Evolutionary conservation across 1,284 basidiomycete genomes (phyloP).

Genomic region (Sporisorium graminicola): DNA sequence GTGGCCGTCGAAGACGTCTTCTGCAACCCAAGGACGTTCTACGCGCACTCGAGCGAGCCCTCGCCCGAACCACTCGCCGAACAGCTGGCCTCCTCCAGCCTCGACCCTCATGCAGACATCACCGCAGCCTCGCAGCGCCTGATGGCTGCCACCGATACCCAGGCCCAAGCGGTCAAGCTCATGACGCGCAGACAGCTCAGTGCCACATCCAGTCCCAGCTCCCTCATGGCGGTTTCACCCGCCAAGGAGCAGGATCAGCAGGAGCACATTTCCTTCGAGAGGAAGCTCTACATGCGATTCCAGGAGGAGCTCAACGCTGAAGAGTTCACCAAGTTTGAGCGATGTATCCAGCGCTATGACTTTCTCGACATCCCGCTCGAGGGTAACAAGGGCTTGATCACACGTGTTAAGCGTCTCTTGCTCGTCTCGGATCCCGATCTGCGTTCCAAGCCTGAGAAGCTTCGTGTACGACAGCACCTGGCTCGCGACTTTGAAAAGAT

Average conservation of each 20-base stretch:
- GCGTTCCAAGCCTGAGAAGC: slow-evolving; percentile 48
- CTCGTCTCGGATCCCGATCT: slow-evolving; percentile 57
- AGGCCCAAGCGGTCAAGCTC: slow-evolving; percentile 18
- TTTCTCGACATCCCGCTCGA: slow-evolving; percentile 61
- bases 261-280: slow-evolving; percentile 30
- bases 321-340: slow-evolving; percentile 60
- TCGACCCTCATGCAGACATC: slow-evolving; percentile 19
- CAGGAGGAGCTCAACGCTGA: slow-evolving; percentile 49
- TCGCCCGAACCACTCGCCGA: slow-evolving; percentile 37
- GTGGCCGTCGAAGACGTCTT: slow-evolving; percentile 62
- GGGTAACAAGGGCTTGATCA: slow-evolving; percentile 59
- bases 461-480: slow-evolving; percentile 52
- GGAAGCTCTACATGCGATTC: slow-evolving; percentile 58
- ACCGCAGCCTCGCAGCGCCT: slow-evolving; percentile 39
- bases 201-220: slow-evolving; percentile 25
- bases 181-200: slow-evolving; percentile 27
- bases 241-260: slow-evolving; percentile 9
- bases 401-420: slow-evolving; percentile 60
- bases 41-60: slow-evolving; percentile 43
- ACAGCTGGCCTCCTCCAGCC: slow-evolving; percentile 26
- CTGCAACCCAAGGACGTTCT: slow-evolving; percentile 41
- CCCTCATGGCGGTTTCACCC: slow-evolving; percentile 18
- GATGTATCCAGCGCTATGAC: slow-evolving; percentile 63
- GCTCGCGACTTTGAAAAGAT: slow-evolving; percentile 63
- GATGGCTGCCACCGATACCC: slow-evolving; percentile 28